Base-by-base conservation (phyloP, 208 protist genomes). In the Wallacemonas sp. region DNA sequence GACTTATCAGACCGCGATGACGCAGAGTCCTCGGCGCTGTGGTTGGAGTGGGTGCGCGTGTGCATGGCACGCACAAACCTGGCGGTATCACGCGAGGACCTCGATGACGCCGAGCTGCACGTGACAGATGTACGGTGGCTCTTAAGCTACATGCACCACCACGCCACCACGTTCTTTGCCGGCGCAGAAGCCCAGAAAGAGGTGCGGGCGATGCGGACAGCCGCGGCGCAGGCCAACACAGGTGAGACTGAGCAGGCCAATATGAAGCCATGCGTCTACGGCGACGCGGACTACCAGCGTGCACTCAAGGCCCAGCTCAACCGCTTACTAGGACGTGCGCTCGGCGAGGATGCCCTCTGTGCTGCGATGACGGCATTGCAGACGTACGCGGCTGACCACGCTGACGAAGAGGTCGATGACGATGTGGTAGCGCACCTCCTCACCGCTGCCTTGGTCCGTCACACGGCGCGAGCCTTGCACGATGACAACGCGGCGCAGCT, bases 111-210 rank as follows among this genome's bases (percentile, higher is more conserved):
- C 42, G 75, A 84, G 60, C 45, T 90, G 41, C 79, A 86, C 66
- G 54, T 44, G 54, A 63, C 68, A 22, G 80, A 86, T 59, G 60
- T 86, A 19, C 79, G 79, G 26, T 84, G 79, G 33, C 38, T 84
- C 0, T 45, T 90, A n/a, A 44, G 72, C 33, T 86, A 79, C 56
- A 70, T 86, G n/a, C 77, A 86, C 33, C 70, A 77, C 44, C 75
- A 81, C 54, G 58, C 81, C 26, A 79, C 73, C 26, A 68, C 68
- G 1, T 79, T 79, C 66, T 70, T 74, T 14, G 61, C 60, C 17
- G 62, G 72, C 39, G 68, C 67, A 26, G 66, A 84, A 42, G 62
- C 68, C 4, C 22, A 77, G 12, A 67, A 72, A 17, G 41, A 76
- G 30, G 30, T 75, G 30, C n/a, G 69, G 53, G 71, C 56, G 28